These are phyloP conservation scores for Kazachstania taianensis DNA, from an alignment of 805 yeast genomes.

Conservation along the genomic window DNA sequence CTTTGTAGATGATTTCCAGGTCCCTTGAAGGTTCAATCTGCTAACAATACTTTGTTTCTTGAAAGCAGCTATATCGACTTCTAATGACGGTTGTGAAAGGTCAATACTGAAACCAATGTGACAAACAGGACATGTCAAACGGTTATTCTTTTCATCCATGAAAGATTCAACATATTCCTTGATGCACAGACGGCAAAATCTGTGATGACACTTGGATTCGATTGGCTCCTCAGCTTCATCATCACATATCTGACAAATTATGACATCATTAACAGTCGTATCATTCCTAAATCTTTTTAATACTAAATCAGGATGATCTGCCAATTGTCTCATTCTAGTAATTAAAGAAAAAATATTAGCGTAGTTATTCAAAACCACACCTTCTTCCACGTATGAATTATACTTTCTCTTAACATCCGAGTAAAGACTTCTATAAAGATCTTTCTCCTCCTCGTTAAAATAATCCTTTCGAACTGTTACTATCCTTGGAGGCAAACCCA, in stretches of 20 bases:
- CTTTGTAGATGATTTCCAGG: conserved; percentile 91
- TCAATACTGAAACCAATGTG: conserved; percentile 90
- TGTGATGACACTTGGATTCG: conserved; percentile 87
- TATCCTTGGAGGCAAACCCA: conserved; percentile 92
- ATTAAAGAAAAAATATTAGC: conserved; percentile 94
- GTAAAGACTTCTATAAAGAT: conserved; percentile 77
- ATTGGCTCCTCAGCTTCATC: conserved; percentile 98
- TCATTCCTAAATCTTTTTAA: conserved; percentile 51
- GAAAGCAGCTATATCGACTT: conserved; percentile 44
- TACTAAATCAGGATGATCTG: conserved; percentile 96
- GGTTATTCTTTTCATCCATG: conserved; percentile 42
- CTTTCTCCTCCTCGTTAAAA: conserved; percentile 93
- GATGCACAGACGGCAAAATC: conserved; percentile 86
- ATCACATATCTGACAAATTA: conserved; percentile 88
- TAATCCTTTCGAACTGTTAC: conserved; percentile 80
- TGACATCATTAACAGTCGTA: conserved; percentile 29
- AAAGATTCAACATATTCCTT: conserved; percentile 81
- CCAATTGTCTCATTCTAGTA: conserved; percentile 95
- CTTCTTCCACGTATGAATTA: conserved; percentile 88
- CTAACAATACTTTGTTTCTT: conserved; percentile 65
- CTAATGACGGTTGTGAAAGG: conserved; percentile 74
- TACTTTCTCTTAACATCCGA: conserved; percentile 80
- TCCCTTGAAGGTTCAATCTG: conserved; percentile 75
- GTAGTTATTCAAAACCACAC: conserved; percentile 91
- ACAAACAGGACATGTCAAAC: conserved; percentile 88